Evolutionary conservation across 2,329 filamentous ascomycete species (phyloP), one percentile per base, ranked within the genome.

Genomic region (Sclerotiophoma versabilis): DNA sequence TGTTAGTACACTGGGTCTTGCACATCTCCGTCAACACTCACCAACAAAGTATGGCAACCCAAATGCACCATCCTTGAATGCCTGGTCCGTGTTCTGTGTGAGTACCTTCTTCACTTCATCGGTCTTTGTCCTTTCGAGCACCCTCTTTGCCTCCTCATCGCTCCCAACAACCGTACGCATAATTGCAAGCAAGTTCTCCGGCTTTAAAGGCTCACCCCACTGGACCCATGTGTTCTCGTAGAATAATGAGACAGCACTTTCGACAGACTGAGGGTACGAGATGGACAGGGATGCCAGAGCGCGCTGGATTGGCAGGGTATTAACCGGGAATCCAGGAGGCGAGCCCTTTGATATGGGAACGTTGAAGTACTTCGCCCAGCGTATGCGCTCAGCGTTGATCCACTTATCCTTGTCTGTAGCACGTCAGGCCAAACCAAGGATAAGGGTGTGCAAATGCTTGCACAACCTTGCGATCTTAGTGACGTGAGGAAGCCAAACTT

Each of bases 41-140:
- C 72, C 72, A 46, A 77, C 71, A 64, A 85, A 83, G 80, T 83
- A 87, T 2, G 85, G 85, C 47, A 87, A 64, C 1, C 85, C 85
- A 75, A 88, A 88, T 1, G 82, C 83, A 1, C 83, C 85, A 20
- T 80, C 76, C 20, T 73, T 70, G 20, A 86, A 75, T 1, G 83
- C 81, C 44, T 68, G 59, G 12, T 84, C 76, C 1, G 83, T 85
- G 53, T 84, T 84, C 20, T 71, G 72, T 5, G 57, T 64, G 61
- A 87, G 63, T 25, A 64, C 54, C 15, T 75, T 70, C 71, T 86
- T 86, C 32, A 76, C 75, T 36, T 81, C 77, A 5, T 75, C 66
- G 22, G 63, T 71, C 53, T 63, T 68, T 27, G 67, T 64, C 52
- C 64, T 77, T 63, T 75, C 72, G 44, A 81, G 48, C 15, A 81